These are phyloP conservation scores for Adiantum capillusveneris DNA, from an alignment of 75 land plant species.

Conservation along the genomic window DNA sequence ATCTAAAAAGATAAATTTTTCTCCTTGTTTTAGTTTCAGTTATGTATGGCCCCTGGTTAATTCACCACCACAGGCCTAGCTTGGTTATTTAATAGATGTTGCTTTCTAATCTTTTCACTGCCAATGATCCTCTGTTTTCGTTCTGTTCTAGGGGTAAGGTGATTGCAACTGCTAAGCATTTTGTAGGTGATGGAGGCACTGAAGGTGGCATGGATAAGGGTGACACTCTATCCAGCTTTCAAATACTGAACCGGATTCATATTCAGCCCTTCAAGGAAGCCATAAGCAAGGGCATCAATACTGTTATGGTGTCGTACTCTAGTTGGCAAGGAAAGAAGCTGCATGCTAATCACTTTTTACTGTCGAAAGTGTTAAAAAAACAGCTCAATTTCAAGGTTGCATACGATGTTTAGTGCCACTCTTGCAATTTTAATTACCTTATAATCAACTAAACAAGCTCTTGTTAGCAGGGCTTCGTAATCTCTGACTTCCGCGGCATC, in stretches of 20 bases:
- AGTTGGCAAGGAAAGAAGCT: slow-evolving; percentile 35
- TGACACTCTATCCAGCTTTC: slow-evolving; percentile 14
- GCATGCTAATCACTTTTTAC: slow-evolving; percentile 23
- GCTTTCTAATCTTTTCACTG: no score
- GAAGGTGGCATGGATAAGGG: slow-evolving; percentile 15
- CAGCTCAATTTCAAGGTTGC: slow-evolving; percentile 18
- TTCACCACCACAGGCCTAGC: no score
- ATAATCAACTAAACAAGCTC: no score
- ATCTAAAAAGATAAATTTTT: no score
- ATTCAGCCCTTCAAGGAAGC: slow-evolving; percentile 23
- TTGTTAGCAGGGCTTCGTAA: slow-evolving; percentile 49
- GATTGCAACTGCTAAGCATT: slow-evolving; percentile 31
- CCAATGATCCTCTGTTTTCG: background rate
- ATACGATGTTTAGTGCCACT: no score
- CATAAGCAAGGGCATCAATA: slow-evolving; percentile 23
- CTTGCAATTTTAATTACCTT: no score
- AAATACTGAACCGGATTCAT: slow-evolving; percentile 16
- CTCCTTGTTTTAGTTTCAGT: background rate
- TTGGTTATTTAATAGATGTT: no score
- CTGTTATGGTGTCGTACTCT: slow-evolving; percentile 30
- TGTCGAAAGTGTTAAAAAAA: slow-evolving; percentile 18
- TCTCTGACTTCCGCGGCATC: slow-evolving; percentile 45
- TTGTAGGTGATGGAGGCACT: slow-evolving; percentile 33
- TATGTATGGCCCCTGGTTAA: background rate
- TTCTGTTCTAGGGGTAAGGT: slow-evolving; percentile 15